A percentile compares a stretch with the other conserved stretches of the same genome.
These are phyloP conservation scores for Sicyos edulis DNA, from an alignment of 306 rosid species.

Conservation along the genomic window DNA sequence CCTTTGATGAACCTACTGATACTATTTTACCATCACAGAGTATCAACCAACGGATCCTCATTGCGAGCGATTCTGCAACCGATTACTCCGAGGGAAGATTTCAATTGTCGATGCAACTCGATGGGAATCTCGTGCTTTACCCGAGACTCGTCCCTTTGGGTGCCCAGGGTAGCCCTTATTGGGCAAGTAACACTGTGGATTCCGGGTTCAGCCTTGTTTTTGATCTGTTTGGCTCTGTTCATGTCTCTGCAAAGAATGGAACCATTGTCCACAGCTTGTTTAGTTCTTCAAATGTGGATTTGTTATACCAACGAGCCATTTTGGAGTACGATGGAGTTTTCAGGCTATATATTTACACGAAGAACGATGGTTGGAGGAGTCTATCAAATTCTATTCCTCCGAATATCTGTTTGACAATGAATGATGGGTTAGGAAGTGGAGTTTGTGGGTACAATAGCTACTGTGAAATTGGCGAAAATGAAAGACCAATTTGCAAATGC, in stretches of 20 bases:
- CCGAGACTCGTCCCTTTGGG: constrained; percentile 31
- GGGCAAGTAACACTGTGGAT: background rate
- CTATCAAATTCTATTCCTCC: constrained; percentile 8
- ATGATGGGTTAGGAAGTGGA: background rate
- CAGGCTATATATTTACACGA: constrained; percentile 41
- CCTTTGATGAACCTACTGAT: constrained; percentile 48
- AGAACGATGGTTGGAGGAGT: constrained; percentile 22
- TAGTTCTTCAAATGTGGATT: background rate
- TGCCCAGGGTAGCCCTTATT: background rate
- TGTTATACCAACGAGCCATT: constrained; percentile 43
- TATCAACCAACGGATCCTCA: background rate
- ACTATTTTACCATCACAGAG: constrained; percentile 51
- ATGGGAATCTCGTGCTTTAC: constrained; percentile 26
- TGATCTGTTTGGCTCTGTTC: constrained; percentile 34
- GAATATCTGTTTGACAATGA: constrained; percentile 20
- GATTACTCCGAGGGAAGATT: constrained; percentile 53
- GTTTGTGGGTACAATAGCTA: constrained; percentile 42
- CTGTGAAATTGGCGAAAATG: constrained; percentile 5
- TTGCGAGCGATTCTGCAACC: constrained; percentile 24
- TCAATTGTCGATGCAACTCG: constrained; percentile 21
- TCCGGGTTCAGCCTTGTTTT: constrained; percentile 28
- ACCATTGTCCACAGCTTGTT: background rate
- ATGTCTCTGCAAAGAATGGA: constrained; percentile 15
- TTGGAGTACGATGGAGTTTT: constrained; percentile 56
- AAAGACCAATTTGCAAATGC: constrained; percentile 20